Percentiles rank a stretch among this genome's conserved stretches.
phyloP scores from a whole-genome alignment of 176 grass and related monocot genomes.

The Triticum urartu region DNA sequence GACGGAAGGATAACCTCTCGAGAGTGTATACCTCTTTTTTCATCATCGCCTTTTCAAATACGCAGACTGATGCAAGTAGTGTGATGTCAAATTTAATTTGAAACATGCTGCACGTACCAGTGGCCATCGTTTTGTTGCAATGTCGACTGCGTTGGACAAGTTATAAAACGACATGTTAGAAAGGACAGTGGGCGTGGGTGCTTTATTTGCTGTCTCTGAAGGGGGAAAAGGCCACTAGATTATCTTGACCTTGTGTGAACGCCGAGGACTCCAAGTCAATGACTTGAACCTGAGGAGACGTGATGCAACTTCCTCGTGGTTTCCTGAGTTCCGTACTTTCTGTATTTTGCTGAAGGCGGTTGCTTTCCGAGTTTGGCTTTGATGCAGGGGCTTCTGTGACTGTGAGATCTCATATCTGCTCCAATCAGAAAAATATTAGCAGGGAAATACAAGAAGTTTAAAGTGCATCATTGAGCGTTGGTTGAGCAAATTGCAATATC shows the following conservation, averaged over 20 bases:
- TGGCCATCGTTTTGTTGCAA: too few relatives aligned
- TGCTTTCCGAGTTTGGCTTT: not conserved
- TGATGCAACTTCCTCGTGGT: conserved; percentile 10
- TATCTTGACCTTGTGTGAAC: conserved; percentile 46
- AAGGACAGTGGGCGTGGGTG: not conserved
- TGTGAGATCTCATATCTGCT: conserved; percentile 7
- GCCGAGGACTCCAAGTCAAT: conserved; percentile 8
- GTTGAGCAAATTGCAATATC: conserved; percentile 9
- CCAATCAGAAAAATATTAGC: not conserved
- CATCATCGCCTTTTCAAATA: too few relatives aligned
- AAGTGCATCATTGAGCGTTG: not conserved
- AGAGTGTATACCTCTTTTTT: too few relatives aligned
- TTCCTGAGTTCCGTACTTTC: not conserved
- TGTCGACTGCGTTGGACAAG: not conserved
- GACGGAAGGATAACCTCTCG: not conserved
- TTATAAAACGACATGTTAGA: not conserved
- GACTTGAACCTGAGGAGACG: conserved; percentile 9
- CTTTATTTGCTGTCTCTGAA: not conserved
- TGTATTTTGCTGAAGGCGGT: not conserved
- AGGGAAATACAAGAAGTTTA: not conserved
- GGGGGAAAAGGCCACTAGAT: not conserved
- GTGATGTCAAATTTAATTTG: too few relatives aligned
- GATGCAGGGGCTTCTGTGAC: not conserved
- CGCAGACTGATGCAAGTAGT: too few relatives aligned
- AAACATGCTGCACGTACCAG: too few relatives aligned